Evolutionary conservation across 2,329 filamentous ascomycete genomes (phyloP).

Genomic region (Periconia sp.): DNA sequence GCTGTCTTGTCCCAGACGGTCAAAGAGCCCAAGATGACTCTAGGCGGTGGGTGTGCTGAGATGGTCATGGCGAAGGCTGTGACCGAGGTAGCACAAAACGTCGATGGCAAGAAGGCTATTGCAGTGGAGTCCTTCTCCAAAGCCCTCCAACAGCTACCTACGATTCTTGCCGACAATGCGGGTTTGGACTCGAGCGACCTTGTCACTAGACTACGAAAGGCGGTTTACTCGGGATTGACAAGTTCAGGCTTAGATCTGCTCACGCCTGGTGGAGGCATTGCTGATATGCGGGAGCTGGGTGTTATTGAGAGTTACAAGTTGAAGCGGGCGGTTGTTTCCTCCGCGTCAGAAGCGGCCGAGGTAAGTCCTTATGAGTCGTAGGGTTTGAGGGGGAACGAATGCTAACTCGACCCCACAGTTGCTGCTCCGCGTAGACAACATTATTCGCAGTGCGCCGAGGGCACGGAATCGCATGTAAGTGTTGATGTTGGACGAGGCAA

Average conservation of each 20-base stretch:
- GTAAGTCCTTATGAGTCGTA: constrained; percentile 54
- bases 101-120: constrained; percentile 94
- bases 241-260: constrained; percentile 88
- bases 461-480: constrained; percentile 73
- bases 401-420: constrained; percentile 58
- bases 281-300: constrained; percentile 93
- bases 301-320: constrained; percentile 98
- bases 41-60: constrained; percentile 94
- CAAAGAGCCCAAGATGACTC: constrained; percentile 87
- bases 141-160: constrained; percentile 89
- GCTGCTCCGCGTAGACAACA: constrained; percentile 92
- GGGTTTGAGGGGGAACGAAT: constrained; percentile 4
- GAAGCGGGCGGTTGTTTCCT: constrained; percentile 96
- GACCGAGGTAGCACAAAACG: constrained; percentile 87
- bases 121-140: constrained; percentile 88
- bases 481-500: constrained; percentile 7
- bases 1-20: constrained; percentile 97
- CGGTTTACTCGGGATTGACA: constrained; percentile 91
- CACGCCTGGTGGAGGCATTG: constrained; percentile 86
- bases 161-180: constrained; percentile 95
- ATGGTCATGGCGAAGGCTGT: constrained; percentile 99
- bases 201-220: constrained; percentile 86
- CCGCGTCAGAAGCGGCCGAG: constrained; percentile 94
- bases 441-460: constrained; percentile 90
- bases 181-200: constrained; percentile 94